These are phyloP conservation scores for Striga asiatica DNA, from an alignment of 257 asterid species.

Conservation along the genomic window DNA sequence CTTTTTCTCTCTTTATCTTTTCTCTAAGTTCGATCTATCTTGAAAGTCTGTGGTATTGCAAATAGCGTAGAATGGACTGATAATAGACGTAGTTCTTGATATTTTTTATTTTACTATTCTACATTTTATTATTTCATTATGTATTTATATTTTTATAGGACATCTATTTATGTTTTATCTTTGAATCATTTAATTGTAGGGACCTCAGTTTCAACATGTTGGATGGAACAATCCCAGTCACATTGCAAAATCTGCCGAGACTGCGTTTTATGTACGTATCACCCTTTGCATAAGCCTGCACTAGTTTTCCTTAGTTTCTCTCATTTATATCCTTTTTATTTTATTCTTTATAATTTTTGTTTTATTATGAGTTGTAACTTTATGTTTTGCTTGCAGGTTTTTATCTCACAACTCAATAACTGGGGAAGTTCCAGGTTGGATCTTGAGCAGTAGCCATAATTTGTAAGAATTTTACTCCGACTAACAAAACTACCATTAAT, in stretches of 20 bases:
- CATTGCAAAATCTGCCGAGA: conserved; percentile 6
- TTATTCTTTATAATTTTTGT: background rate
- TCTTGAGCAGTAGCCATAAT: conserved; percentile 23
- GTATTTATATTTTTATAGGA: background rate
- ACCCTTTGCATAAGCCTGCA: background rate
- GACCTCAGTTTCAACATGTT: conserved; percentile 78
- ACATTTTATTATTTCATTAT: no score
- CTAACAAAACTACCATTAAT: background rate
- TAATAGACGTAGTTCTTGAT: no score
- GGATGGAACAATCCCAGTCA: conserved; percentile 41
- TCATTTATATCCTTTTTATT: background rate
- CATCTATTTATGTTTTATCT: background rate
- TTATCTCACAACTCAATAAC: conserved; percentile 60
- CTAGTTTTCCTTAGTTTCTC: background rate
- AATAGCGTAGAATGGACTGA: background rate
- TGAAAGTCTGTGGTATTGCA: background rate
- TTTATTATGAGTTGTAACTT: background rate
- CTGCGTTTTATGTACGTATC: conserved; percentile 36
- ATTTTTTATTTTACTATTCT: no score
- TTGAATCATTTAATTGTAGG: conserved; percentile 28
- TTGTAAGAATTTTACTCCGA: conserved; percentile 33
- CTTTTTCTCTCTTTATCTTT: background rate
- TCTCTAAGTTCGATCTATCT: background rate
- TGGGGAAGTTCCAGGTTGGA: conserved; percentile 57
- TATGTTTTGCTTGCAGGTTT: conserved; percentile 38